These are phyloP conservation scores for Solanum aculeatissimum DNA, from an alignment of 305 asterid genomes.

Conservation along the genomic window DNA sequence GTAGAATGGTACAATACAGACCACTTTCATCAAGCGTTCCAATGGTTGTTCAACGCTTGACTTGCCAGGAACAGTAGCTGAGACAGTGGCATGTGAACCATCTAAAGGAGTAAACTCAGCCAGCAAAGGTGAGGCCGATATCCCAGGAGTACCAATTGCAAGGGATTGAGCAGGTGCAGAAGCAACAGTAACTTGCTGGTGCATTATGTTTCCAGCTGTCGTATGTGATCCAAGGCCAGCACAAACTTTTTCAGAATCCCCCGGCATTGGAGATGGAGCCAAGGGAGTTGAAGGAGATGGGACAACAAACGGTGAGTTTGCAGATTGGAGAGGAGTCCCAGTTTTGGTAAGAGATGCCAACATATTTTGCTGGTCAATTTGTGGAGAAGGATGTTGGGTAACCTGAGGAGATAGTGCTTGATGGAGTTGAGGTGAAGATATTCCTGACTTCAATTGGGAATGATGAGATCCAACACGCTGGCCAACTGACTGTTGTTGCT, in stretches of 20 bases:
- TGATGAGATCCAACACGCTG: slow-evolving; percentile 9
- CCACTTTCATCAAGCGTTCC: slow-evolving; percentile 80
- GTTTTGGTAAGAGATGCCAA: slow-evolving; percentile 42
- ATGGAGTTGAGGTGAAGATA: slow-evolving; percentile 8
- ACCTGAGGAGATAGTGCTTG: slow-evolving; percentile 22
- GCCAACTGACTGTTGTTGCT: slow-evolving; percentile 40
- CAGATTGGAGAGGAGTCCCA: slow-evolving; percentile 85
- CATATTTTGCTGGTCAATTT: slow-evolving; percentile 35
- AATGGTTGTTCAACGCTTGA: slow-evolving; percentile 71
- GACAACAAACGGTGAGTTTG: slow-evolving; percentile 74
- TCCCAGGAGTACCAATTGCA: slow-evolving; percentile 96
- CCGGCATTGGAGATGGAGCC: slow-evolving; percentile 90
- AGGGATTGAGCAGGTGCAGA: slow-evolving; percentile 70
- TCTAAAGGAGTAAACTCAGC: slow-evolving; percentile 85
- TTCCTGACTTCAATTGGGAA: slow-evolving; percentile 1
- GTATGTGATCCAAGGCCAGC: slow-evolving; percentile 51
- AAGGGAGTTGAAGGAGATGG: slow-evolving; percentile 90
- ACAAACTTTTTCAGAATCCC: slow-evolving; percentile 69
- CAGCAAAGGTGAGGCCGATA: slow-evolving; percentile 95
- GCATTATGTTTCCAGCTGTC: slow-evolving; percentile 53
- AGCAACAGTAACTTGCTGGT: slow-evolving; percentile 44
- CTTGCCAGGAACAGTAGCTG: slow-evolving; percentile 53
- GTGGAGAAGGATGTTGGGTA: slow-evolving; percentile 26
- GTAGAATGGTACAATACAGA: slow-evolving; percentile 15
- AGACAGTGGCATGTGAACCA: slow-evolving; percentile 58